Evolutionary conservation across 2,329 filamentous ascomycete species (phyloP).

Genomic region (Helminthosporium solani): DNA sequence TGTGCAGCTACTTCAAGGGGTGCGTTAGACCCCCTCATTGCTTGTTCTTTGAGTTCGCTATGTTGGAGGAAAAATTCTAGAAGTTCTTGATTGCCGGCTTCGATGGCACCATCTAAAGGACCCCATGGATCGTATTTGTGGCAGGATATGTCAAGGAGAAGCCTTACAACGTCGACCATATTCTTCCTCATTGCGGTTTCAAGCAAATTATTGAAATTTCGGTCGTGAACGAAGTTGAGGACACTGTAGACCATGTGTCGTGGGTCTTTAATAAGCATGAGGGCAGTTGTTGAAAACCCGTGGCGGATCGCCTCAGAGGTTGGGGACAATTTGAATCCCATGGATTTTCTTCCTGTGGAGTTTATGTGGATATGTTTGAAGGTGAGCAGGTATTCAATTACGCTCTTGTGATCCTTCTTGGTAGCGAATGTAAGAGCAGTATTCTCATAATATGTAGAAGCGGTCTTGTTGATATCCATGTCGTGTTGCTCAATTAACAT

Average conservation of each 20-base stretch:
- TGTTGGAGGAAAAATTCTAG: background rate
- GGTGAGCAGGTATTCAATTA: background rate
- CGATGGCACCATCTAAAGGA: background rate
- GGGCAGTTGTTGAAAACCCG: background rate
- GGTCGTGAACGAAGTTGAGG: background rate
- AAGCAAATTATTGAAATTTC: too few relatives aligned
- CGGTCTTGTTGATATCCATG: background rate
- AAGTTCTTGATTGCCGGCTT: background rate
- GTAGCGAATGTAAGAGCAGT: background rate
- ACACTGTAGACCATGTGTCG: background rate
- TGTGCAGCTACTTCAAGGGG: background rate
- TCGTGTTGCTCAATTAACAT: background rate
- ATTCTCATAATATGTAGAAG: background rate
- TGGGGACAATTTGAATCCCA: too few relatives aligned
- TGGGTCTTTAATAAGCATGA: background rate
- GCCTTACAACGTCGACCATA: background rate
- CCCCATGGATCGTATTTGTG: background rate
- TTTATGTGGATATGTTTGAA: background rate
- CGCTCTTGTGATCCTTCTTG: background rate
- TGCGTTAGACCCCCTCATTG: background rate
- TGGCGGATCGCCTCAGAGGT: background rate
- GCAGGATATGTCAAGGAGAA: background rate
- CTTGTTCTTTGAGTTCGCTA: background rate
- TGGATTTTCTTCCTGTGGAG: too few relatives aligned
- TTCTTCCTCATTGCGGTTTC: too few relatives aligned